Evolutionary conservation across 306 rosid species (phyloP).

Genomic region (Boehmeria nivea): DNA sequence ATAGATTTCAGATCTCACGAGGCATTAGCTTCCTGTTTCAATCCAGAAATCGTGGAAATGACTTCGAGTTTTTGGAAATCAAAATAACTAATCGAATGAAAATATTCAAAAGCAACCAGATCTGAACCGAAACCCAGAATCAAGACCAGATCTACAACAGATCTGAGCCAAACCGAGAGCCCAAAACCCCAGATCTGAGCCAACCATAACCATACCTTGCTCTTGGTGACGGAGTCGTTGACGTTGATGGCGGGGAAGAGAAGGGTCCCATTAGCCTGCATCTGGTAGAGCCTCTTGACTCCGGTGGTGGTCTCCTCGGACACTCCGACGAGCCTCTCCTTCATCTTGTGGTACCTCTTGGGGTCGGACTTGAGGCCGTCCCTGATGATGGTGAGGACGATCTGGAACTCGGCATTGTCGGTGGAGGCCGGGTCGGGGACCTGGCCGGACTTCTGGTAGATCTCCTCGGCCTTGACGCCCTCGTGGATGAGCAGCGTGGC

Average conservation of each 20-base stretch:
- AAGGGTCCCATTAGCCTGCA: constrained; percentile 67
- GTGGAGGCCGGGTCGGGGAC: constrained; percentile 67
- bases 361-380: constrained; percentile 83
- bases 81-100: too few relatives aligned
- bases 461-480: constrained; percentile 85
- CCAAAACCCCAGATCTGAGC: constrained; percentile 10
- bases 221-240: constrained; percentile 94
- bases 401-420: constrained; percentile 76
- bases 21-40: too few relatives aligned
- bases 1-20: too few relatives aligned
- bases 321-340: constrained; percentile 78
- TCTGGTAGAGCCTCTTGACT: constrained; percentile 95
- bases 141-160: constrained; percentile 3
- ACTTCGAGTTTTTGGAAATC: too few relatives aligned
- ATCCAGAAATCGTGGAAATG: neutral
- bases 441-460: constrained; percentile 45
- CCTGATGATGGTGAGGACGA: constrained; percentile 60
- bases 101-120: neutral
- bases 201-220: constrained; percentile 56
- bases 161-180: neutral
- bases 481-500: constrained; percentile 77
- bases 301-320: constrained; percentile 98
- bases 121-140: neutral
- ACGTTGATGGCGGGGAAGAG: constrained; percentile 95
- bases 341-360: constrained; percentile 86